Base-by-base conservation (phyloP, 2,329 filamentous ascomycete species). In the Pseudonectria foliicola region DNA sequence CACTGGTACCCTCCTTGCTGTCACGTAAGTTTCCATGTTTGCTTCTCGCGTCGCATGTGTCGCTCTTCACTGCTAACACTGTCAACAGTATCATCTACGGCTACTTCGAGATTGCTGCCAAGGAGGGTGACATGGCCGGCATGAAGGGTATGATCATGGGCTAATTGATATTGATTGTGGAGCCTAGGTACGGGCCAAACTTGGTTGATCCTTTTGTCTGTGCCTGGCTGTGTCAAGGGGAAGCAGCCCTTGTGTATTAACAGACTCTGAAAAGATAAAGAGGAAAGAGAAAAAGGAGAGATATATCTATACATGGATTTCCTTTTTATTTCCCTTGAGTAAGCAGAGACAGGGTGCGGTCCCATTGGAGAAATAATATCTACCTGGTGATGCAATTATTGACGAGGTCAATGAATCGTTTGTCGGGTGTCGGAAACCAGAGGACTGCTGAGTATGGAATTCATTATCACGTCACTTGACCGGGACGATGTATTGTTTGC, bases 101-200 rank as follows among this genome's bases (percentile, higher is more conserved):
- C 48, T 98, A 98, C 72, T 98, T 98, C 56, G 92, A 98, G 66
- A 98, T 98, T 57, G 92, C 92, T 15, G 93, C 93, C 56, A 95
- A 95, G 70, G 92, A 98, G 68, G 92, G 92, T 54, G 92, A 98
- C 62, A 82, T 96, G 65, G 76, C 81, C 42, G 86, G 87, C 49
- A 79, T 82, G 75, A 80, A 81, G 64, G 78, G 78, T 38, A 80
- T 82, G 75, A 73, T 82, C 45, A 80, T 82, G 77, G 77, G 77
- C 53, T 82, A 73, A 71, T 34, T 28, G 29, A 30, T 29, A 33
- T 34, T 36, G 35, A 36, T 38, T 34, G 29, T 13, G 27, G 46
- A 44, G 29, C 41, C 42, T 44, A 39, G 46, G 38, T 13, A 27
- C 15, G 30, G 40, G 33, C 38, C 31, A 40, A 29, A 48, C 43